phyloP scores from a whole-genome alignment of 2,329 filamentous ascomycete species.

The Fusarium sp. region DNA sequence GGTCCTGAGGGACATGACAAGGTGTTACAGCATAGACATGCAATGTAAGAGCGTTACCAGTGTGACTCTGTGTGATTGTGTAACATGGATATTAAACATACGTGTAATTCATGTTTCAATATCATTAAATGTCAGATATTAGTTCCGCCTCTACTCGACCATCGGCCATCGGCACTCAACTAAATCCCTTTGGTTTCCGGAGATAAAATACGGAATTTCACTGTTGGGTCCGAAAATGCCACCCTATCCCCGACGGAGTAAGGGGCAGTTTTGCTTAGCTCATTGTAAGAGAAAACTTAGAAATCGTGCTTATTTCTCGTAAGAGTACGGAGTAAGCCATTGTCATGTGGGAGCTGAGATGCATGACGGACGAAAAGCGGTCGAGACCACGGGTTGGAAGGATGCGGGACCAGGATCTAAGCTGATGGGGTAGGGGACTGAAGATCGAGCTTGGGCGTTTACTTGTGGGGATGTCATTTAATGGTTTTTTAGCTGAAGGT shows the following conservation, averaged over 20 bases:
- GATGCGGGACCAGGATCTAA: slow-evolving; percentile 25
- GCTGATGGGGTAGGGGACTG: slow-evolving; percentile 13
- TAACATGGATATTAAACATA: slow-evolving; percentile 9
- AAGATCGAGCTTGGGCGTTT: slow-evolving; percentile 24
- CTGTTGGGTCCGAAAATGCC: slow-evolving; percentile 23
- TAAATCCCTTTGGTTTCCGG: background rate
- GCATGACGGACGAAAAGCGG: background rate
- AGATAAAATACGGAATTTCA: slow-evolving; percentile 27
- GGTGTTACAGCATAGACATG: slow-evolving; percentile 9
- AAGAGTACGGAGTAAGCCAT: too few species aligned
- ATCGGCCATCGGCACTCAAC: slow-evolving; percentile 21
- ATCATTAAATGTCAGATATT: background rate
- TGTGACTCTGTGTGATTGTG: background rate
- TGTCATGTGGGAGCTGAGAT: too few species aligned
- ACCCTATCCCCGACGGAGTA: background rate
- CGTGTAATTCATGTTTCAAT: background rate
- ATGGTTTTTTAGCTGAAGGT: too few species aligned
- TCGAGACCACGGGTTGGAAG: slow-evolving; percentile 25
- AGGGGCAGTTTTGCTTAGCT: background rate
- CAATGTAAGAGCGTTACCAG: slow-evolving; percentile 17
- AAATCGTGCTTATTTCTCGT: too few species aligned
- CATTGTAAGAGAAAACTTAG: too few species aligned
- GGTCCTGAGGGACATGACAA: slow-evolving; percentile 7
- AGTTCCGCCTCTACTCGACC: slow-evolving; percentile 5
- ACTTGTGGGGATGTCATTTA: slow-evolving; percentile 18